Conservation (phyloP, 2,329 filamentous ascomycete genomes). For the Amauroascus verrucosus region DNA sequence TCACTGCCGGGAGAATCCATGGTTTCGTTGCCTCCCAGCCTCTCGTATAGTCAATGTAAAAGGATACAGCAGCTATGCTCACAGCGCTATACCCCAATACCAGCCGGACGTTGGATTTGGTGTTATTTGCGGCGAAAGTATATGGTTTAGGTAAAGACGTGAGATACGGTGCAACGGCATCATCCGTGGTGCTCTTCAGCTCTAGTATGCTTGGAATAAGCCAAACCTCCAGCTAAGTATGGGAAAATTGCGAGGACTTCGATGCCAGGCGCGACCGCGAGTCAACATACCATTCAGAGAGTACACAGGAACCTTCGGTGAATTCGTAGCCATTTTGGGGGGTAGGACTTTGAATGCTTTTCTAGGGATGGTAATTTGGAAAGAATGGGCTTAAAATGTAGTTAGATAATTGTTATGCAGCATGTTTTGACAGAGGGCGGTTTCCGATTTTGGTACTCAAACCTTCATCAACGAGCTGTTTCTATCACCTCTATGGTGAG, state of each 20-base stretch:
- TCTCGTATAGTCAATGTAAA: constrained; percentile 82
- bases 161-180: constrained; percentile 87
- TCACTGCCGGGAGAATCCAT: constrained; percentile 70
- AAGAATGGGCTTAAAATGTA: too few species aligned
- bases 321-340: background rate
- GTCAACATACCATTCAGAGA: constrained; percentile 32
- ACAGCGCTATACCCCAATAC: constrained; percentile 75
- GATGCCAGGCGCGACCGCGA: background rate
- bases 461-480: too few species aligned
- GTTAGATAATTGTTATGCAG: too few species aligned
- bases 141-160: constrained; percentile 59
- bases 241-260: too few species aligned
- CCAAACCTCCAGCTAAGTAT: background rate
- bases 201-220: constrained; percentile 45
- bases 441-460: too few species aligned
- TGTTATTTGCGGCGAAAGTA: constrained; percentile 68
- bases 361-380: too few species aligned
- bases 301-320: constrained; percentile 36
- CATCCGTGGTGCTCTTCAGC: constrained; percentile 92
- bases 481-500: too few species aligned
- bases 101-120: constrained; percentile 70
- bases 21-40: constrained; percentile 80
- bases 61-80: constrained; percentile 67
- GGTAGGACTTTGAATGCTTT: too few species aligned
- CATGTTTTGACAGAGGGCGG: too few species aligned